phyloP scores from a whole-genome alignment of 169 alveolate species.

The Eimeria brunetti region DNA sequence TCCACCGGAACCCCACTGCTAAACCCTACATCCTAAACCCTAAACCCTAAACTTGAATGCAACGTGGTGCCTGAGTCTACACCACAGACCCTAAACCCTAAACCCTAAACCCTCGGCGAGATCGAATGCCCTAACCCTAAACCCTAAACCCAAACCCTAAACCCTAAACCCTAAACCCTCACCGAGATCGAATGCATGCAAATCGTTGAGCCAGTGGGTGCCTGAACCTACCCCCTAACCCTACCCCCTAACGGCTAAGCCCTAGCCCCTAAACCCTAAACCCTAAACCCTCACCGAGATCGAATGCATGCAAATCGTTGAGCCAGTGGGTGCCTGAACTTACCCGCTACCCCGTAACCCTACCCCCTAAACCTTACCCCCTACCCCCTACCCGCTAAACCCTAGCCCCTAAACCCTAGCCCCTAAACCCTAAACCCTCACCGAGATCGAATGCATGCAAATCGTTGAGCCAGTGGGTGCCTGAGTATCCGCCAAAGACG shows the following conservation, averaged over 20 bases:
- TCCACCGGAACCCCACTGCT: no score
- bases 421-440: constrained; percentile 48
- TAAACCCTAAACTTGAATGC: background rate
- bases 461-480: constrained; percentile 90
- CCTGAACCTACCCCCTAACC: background rate
- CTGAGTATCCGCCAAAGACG: constrained; percentile 93
- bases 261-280: constrained; percentile 2
- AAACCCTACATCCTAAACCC: background rate
- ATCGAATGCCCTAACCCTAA: background rate
- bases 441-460: constrained; percentile 89
- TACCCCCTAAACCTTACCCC: background rate
- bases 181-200: no score
- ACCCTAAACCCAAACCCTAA: no score
- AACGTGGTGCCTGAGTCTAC: no score
- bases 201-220: no score
- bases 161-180: constrained; percentile 28
- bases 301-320: constrained; percentile 90
- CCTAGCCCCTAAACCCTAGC: background rate
- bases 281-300: constrained; percentile 82
- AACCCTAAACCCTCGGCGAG: background rate
- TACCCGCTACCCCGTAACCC: background rate
- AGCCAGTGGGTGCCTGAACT: constrained; percentile 89
- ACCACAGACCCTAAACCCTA: background rate
- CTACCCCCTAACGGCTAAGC: background rate
- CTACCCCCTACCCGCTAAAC: background rate